These are phyloP conservation scores for Dryas integrifolia DNA, from an alignment of 331 rosid genomes.

Conservation along the genomic window DNA sequence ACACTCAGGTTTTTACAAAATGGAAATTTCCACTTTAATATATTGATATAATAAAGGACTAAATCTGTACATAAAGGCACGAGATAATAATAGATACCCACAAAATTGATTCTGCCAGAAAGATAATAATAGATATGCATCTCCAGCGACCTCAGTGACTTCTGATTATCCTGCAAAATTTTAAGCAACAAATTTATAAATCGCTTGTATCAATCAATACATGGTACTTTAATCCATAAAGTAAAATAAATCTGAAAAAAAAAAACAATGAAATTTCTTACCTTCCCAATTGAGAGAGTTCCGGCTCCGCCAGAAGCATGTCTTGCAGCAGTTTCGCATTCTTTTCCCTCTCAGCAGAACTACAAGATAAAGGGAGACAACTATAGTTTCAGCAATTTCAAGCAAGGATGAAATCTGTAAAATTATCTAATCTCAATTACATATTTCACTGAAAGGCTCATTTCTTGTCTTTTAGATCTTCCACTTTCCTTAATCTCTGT, in stretches of 20 bases:
- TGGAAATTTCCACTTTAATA: not conserved
- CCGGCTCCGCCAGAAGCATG: conserved; percentile 84
- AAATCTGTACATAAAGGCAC: not conserved
- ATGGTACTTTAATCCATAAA: not conserved
- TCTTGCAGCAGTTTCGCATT: conserved; percentile 60
- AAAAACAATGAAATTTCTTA: conserved; percentile 28
- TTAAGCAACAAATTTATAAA: conserved; percentile 8
- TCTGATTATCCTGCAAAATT: conserved; percentile 68
- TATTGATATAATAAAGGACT: not conserved
- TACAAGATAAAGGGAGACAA: conserved; percentile 17
- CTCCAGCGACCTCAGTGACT: conserved; percentile 38
- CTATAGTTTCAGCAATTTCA: conserved; percentile 5
- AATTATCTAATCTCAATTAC: not conserved
- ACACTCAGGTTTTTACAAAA: not conserved
- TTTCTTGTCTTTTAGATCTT: not conserved
- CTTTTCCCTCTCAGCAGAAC: conserved; percentile 42
- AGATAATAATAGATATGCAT: not conserved
- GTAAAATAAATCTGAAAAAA: not conserved
- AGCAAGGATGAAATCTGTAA: not conserved
- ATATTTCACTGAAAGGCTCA: not conserved
- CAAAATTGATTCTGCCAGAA: not conserved
- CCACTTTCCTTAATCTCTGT: not conserved
- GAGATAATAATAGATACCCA: not conserved
- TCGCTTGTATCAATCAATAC: not conserved
- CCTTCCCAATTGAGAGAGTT: conserved; percentile 87